Evolutionary conservation across 1,284 basidiomycete species (phyloP).

Genomic region (Marasmius oreades): DNA sequence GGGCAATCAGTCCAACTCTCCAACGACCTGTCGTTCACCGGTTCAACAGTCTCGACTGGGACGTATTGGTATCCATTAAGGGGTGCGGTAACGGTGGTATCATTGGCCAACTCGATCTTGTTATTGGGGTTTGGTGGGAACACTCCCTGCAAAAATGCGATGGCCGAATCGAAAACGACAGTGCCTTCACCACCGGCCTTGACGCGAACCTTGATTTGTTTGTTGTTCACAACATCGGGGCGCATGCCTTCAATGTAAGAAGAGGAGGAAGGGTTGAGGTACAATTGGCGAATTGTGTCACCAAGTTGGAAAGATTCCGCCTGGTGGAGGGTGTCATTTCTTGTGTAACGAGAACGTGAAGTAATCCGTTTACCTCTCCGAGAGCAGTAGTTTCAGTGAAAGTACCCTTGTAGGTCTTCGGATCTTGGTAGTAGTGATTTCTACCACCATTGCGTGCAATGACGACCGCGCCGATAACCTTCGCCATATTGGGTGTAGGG

Average conservation of each 20-base stretch:
- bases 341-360: too few species aligned
- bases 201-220: slow-evolving; percentile 69
- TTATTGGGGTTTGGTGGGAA: slow-evolving; percentile 72
- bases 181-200: slow-evolving; percentile 83
- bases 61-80: slow-evolving; percentile 86
- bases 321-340: slow-evolving; percentile 29
- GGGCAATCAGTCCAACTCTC: slow-evolving; percentile 85
- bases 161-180: slow-evolving; percentile 80
- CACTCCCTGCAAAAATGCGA: slow-evolving; percentile 74
- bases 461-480: slow-evolving; percentile 78
- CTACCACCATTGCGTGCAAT: slow-evolving; percentile 85
- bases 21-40: slow-evolving; percentile 76
- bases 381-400: slow-evolving; percentile 80
- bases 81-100: slow-evolving; percentile 66
- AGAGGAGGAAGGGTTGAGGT: slow-evolving; percentile 61
- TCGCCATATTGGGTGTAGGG: slow-evolving; percentile 42
- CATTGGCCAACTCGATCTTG: slow-evolving; percentile 76
- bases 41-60: slow-evolving; percentile 81
- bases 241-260: slow-evolving; percentile 68
- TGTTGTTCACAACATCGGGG: slow-evolving; percentile 65
- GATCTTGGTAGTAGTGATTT: slow-evolving; percentile 66
- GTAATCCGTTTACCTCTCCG: slow-evolving; percentile 57
- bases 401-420: slow-evolving; percentile 64
- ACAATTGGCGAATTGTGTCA: slow-evolving; percentile 59
- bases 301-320: slow-evolving; percentile 75